phyloP scores from a whole-genome alignment of 345 rosid species.

The Raphanus raphanistrum region DNA sequence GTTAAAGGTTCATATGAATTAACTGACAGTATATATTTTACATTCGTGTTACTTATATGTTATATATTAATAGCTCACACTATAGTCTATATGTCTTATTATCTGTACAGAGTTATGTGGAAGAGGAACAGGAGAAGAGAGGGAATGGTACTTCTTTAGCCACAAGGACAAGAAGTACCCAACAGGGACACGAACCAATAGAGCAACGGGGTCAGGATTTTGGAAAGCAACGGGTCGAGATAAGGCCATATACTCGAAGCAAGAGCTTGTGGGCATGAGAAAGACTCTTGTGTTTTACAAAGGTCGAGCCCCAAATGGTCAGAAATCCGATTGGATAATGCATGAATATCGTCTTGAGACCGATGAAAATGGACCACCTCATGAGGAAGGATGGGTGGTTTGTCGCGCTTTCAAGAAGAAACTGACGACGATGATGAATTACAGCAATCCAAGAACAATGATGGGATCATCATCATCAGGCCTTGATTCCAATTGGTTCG shows the following conservation, averaged over 20 bases:
- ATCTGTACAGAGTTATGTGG: constrained; percentile 64
- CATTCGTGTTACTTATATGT: background rate
- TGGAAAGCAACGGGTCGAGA: constrained; percentile 99
- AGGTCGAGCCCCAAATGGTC: constrained; percentile 97
- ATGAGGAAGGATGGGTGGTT: constrained; percentile 98
- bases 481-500: constrained; percentile 38
- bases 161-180: constrained; percentile 98
- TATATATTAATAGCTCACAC: background rate
- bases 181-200: constrained; percentile 92
- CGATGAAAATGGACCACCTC: constrained; percentile 84
- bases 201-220: constrained; percentile 95
- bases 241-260: constrained; percentile 80
- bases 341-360: constrained; percentile 96
- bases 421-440: constrained; percentile 44
- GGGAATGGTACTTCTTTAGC: constrained; percentile 96
- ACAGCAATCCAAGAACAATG: constrained; percentile 36
- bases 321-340: constrained; percentile 96
- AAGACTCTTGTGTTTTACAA: constrained; percentile 88
- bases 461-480: constrained; percentile 39
- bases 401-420: constrained; percentile 95
- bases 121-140: constrained; percentile 79
- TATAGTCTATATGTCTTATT: background rate
- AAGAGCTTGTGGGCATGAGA: constrained; percentile 91
- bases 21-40: background rate
- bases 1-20: background rate